Conservation (phyloP, 2,329 filamentous ascomycete genomes). For the Neonectria neomacrospora region DNA sequence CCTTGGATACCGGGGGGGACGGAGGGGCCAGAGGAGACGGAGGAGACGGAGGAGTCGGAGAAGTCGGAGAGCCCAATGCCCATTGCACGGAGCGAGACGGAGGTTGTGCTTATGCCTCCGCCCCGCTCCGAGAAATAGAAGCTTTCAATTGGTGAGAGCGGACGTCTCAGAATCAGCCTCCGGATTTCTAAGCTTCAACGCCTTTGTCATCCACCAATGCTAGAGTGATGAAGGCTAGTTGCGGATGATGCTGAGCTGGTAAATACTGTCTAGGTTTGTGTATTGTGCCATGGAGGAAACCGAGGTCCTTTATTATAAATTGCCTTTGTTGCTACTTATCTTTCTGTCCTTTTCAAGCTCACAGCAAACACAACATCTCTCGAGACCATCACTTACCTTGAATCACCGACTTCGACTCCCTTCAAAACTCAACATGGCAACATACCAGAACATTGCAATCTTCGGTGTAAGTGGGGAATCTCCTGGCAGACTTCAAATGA, state of each 20-base stretch:
- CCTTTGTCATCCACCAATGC: neutral
- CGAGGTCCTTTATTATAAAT: no score
- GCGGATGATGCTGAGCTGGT: neutral
- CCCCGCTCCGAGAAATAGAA: neutral
- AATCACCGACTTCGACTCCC: neutral
- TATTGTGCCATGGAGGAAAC: neutral
- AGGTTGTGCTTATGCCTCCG: neutral
- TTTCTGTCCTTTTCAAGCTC: no score
- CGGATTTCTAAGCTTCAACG: neutral
- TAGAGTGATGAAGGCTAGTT: no score
- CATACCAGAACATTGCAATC: conserved; percentile 16
- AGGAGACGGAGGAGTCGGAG: neutral
- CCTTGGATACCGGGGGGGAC: neutral
- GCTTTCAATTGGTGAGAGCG: conserved; percentile 27
- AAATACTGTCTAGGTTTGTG: neutral
- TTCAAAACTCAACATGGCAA: conserved; percentile 2
- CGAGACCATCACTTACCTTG: no score
- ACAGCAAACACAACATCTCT: neutral
- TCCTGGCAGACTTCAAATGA: no score
- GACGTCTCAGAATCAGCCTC: neutral
- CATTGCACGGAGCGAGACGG: neutral
- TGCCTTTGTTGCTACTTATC: no score
- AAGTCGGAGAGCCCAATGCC: no score
- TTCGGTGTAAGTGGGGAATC: conserved; percentile 13
- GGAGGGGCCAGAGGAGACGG: neutral